Base-by-base conservation (phyloP, 345 rosid species). In the Capsella bursapastoris region DNA sequence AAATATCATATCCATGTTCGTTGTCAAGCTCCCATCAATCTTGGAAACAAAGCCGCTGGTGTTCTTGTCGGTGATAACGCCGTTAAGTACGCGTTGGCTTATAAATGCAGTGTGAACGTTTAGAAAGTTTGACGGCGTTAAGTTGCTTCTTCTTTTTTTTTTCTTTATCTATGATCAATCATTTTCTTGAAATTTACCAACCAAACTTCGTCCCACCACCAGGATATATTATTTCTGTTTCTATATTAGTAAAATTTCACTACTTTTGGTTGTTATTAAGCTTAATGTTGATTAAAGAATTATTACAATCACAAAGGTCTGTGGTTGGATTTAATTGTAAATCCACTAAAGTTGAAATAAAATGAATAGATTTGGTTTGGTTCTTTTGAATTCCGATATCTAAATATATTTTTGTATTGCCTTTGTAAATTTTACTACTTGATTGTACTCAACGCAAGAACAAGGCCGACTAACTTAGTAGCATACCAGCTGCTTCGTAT, bases 71-170 rank as follows among this genome's bases (percentile, higher is more conserved):
- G 90, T 22, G 79, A 81, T 8, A 84, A 90, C 87, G 96, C 84
- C 83, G 62, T 92, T n/a, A 95, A 95, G 91, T 92, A 84, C 61
- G 78, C 84, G 86, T 34, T 87, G 44, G 64, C 25, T 62, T 71
- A 47, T 65, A 75, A 72, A 7, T 95, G 99, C 84, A 81, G 83
- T 57, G 98, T 95, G 1, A 87, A 72, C 80, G 84, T 92, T 64
- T 91, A 84, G 88, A 63, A 6, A 28, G 16, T 31, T 40, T 59
- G 57, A 72, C 81, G 70, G 14, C 52, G 78, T 78, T 61, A 78
- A 66, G 64, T 65, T 58, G 56, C 34, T 8, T 44, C 16, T 45
- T 63, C 18, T 1, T 6, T 22, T 25, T 10, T 32, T 1, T 3
- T 14, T 10, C 7, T 12, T 9, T 7, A 31, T 43, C 34, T 8